A percentile compares a stretch with the other conserved stretches of the same genome.
Conservation (phyloP, 1,284 basidiomycete genomes). For the Uromyces viciae-fabae region DNA sequence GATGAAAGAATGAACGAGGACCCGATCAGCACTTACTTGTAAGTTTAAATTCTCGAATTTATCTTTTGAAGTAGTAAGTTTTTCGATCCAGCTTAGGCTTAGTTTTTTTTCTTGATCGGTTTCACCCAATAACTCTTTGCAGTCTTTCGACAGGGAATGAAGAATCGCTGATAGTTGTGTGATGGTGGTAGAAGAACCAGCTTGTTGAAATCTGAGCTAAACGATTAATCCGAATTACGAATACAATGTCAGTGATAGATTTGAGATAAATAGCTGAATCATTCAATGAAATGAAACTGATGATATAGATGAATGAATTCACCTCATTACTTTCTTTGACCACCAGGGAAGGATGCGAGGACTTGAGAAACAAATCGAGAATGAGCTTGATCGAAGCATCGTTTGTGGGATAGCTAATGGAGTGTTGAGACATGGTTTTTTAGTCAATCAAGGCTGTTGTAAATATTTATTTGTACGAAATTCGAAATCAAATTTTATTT, state of each 20-base stretch:
- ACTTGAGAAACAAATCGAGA: slow-evolving; percentile 21
- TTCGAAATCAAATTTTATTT: too few relatives aligned
- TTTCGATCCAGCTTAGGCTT: slow-evolving; percentile 10
- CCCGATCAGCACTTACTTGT: slow-evolving; percentile 7
- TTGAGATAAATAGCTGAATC: not conserved
- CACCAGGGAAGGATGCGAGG: not conserved
- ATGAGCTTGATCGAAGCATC: slow-evolving; percentile 22
- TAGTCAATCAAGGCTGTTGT: too few relatives aligned
- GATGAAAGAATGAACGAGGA: too few relatives aligned
- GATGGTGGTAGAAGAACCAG: not conserved
- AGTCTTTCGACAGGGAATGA: not conserved
- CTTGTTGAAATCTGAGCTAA: slow-evolving; percentile 20
- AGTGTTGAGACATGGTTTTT: slow-evolving; percentile 5
- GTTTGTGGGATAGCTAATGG: slow-evolving; percentile 3
- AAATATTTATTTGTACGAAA: too few relatives aligned
- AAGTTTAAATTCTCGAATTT: not conserved
- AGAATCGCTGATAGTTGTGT: slow-evolving; percentile 5
- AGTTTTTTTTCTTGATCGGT: slow-evolving; percentile 3
- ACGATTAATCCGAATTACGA: not conserved
- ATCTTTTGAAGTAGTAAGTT: not conserved
- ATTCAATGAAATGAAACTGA: not conserved
- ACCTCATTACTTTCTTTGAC: slow-evolving; percentile 9
- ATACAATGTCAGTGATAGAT: not conserved
- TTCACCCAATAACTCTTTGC: not conserved
- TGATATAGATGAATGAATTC: not conserved